Percentiles rank a stretch among this genome's conserved stretches.
phyloP scores from a whole-genome alignment of 495 filamentous ascomycete genomes.

The Glarea lozoyensis region DNA sequence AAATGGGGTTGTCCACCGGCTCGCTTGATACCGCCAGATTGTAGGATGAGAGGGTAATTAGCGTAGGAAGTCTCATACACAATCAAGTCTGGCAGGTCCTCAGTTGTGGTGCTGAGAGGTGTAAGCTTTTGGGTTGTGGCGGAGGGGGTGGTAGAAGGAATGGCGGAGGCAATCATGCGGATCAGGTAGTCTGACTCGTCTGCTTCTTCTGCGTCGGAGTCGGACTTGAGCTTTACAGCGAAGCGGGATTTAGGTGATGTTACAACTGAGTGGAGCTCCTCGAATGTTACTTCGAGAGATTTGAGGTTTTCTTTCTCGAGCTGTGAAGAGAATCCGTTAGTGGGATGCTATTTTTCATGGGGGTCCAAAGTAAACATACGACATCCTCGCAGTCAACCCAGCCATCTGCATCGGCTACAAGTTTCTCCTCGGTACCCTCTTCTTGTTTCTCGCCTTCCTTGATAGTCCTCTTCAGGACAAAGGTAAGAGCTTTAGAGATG shows the following conservation, averaged over 20 bases:
- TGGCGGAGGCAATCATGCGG: slow-evolving; percentile 76
- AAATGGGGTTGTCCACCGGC: slow-evolving; percentile 76
- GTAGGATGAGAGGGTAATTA: slow-evolving; percentile 65
- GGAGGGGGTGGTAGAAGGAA: slow-evolving; percentile 72
- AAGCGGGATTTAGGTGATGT: slow-evolving; percentile 71
- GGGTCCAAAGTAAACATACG: slow-evolving; percentile 20
- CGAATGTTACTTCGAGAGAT: slow-evolving; percentile 24
- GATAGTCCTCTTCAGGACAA: slow-evolving; percentile 32
- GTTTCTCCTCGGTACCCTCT: slow-evolving; percentile 25
- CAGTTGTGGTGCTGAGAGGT: slow-evolving; percentile 60
- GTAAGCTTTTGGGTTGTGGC: slow-evolving; percentile 56
- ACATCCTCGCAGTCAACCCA: slow-evolving; percentile 31
- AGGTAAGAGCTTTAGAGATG: slow-evolving; percentile 33
- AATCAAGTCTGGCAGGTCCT: slow-evolving; percentile 49
- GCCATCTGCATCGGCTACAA: slow-evolving; percentile 31
- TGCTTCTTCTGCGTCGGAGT: slow-evolving; percentile 22
- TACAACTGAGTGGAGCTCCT: slow-evolving; percentile 28
- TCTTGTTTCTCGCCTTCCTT: slow-evolving; percentile 27
- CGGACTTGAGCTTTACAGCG: slow-evolving; percentile 35
- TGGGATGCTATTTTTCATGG: neutral
- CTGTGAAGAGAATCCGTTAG: slow-evolving; percentile 17
- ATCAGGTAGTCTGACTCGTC: slow-evolving; percentile 69
- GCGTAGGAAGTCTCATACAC: slow-evolving; percentile 84
- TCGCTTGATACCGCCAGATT: slow-evolving; percentile 60
- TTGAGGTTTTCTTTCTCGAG: slow-evolving; percentile 26